A percentile compares a stretch with the other conserved stretches of the same genome.
phyloP scores from a whole-genome alignment of 257 asterid genomes.

The Phtheirospermum japonicum region DNA sequence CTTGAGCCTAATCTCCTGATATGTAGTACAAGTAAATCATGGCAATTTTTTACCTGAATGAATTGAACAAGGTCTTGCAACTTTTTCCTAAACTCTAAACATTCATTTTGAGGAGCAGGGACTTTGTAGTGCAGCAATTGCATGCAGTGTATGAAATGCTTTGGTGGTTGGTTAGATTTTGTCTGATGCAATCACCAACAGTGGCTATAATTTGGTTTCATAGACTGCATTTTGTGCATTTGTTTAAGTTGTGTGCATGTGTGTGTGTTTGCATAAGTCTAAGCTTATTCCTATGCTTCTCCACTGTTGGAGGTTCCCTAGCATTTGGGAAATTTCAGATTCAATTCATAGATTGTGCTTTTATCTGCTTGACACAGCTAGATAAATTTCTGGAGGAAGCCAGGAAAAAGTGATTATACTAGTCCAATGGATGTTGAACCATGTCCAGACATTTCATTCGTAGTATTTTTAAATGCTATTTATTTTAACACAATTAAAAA shows the following conservation, averaged over 20 bases:
- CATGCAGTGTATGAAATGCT: slow-evolving; percentile 7
- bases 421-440: slow-evolving; percentile 2
- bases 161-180: slow-evolving; percentile 2
- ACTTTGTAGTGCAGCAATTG: slow-evolving; percentile 4
- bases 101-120: not conserved
- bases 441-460: not conserved
- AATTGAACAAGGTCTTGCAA: not conserved
- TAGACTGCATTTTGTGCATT: slow-evolving; percentile 6
- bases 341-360: not conserved
- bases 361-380: not conserved
- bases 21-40: slow-evolving; percentile 7
- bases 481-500: not conserved
- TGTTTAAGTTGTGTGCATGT: too few relatives aligned
- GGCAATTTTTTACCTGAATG: slow-evolving; percentile 4
- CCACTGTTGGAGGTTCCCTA: slow-evolving; percentile 2
- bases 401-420: slow-evolving; percentile 2
- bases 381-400: not conserved
- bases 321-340: slow-evolving; percentile 1
- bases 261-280: too few relatives aligned
- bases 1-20: slow-evolving; percentile 8
- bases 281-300: slow-evolving; percentile 15
- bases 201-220: slow-evolving; percentile 12
- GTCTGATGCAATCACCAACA: slow-evolving; percentile 8
- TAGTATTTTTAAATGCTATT: slow-evolving; percentile 1
- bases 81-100: not conserved